phyloP scores from a whole-genome alignment of 148 eudicot genomes.

The Persicaria tinctoria region DNA sequence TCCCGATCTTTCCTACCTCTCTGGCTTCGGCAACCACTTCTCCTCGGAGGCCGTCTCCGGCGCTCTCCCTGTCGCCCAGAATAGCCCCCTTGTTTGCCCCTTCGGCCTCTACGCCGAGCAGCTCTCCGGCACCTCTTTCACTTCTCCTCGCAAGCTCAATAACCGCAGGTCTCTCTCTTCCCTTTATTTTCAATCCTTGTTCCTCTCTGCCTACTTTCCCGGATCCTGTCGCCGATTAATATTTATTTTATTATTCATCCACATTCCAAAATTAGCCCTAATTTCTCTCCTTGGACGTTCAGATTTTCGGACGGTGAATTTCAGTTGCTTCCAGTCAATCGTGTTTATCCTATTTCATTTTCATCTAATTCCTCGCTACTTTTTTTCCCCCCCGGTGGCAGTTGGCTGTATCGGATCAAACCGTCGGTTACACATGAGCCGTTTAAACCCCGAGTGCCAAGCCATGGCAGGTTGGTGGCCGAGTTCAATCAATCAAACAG shows the following conservation, averaged over 20 bases:
- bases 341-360: not conserved
- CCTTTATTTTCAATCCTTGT: not conserved
- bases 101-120: constrained; percentile 94
- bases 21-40: constrained; percentile 84
- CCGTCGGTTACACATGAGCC: constrained; percentile 99
- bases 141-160: constrained; percentile 82
- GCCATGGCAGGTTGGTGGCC: constrained; percentile 64
- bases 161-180: constrained; percentile 47
- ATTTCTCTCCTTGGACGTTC: not conserved
- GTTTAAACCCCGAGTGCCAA: constrained; percentile 62
- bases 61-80: constrained; percentile 73
- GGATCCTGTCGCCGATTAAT: not conserved
- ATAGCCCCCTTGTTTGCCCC: constrained; percentile 81
- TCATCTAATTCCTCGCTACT: not conserved
- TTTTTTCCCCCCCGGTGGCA: constrained; percentile 12
- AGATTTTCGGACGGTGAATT: not conserved
- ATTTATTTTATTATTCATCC: too few relatives aligned
- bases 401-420: constrained; percentile 92
- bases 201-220: not conserved
- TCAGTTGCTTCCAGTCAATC: not conserved
- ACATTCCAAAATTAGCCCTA: not conserved
- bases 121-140: constrained; percentile 91
- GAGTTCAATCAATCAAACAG: constrained; percentile 76
- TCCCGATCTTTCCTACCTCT: constrained; percentile 38
- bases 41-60: constrained; percentile 85